Percentiles rank a stretch among this genome's conserved stretches.
phyloP scores from a whole-genome alignment of 2,329 filamentous ascomycete genomes.

The Aspergillus sp. region DNA sequence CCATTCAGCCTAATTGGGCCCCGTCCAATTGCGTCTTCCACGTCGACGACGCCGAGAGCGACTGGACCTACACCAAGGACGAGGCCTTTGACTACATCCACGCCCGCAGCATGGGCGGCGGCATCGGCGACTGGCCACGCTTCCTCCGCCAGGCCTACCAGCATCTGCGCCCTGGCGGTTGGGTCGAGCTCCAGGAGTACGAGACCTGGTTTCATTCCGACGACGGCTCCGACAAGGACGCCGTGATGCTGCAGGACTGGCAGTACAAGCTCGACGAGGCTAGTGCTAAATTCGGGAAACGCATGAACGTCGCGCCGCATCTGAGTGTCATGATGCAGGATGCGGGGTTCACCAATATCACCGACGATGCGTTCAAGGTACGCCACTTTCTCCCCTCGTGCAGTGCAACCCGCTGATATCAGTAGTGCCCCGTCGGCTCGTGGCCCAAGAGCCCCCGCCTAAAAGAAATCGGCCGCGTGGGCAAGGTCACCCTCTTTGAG shows the following conservation, averaged over 20 bases:
- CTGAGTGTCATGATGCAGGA: constrained; percentile 26
- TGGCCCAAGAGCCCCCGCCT: constrained; percentile 33
- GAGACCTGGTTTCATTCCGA: constrained; percentile 27
- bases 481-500: constrained; percentile 28
- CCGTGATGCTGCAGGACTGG: constrained; percentile 27
- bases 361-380: constrained; percentile 36
- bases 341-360: constrained; percentile 31
- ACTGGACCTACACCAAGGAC: constrained; percentile 38
- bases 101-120: constrained; percentile 33
- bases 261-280: constrained; percentile 27
- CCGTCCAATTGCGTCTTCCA: constrained; percentile 52
- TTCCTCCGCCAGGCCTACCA: constrained; percentile 29
- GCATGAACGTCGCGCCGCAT: constrained; percentile 31
- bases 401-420: not conserved
- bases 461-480: constrained; percentile 35
- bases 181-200: constrained; percentile 36
- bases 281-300: constrained; percentile 33
- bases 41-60: constrained; percentile 43
- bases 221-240: constrained; percentile 28
- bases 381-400: not conserved
- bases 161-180: constrained; percentile 34
- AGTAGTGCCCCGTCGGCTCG: constrained; percentile 32
- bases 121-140: constrained; percentile 34
- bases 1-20: constrained; percentile 38
- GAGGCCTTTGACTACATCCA: constrained; percentile 41